Base-by-base conservation (phyloP, 345 rosid species). In the Citropsis articulata region DNA sequence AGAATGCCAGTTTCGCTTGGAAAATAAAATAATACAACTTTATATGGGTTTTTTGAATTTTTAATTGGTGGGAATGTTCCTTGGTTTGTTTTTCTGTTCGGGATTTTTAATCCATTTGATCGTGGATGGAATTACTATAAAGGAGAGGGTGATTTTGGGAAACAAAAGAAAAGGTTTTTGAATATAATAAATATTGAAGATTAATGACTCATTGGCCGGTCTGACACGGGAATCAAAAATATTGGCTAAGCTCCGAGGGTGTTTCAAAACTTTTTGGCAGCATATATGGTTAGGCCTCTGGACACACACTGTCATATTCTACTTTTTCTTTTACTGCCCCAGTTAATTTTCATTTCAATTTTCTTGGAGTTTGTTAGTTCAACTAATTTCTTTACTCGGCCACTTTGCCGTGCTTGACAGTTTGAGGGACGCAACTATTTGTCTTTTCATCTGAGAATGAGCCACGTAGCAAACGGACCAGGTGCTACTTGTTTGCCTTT, bases 171-270 rank as follows among this genome's bases (percentile, higher is more conserved):
- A 7, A 4, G 66, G 1, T 7, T 65, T 30, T 75, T 2, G 6
- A 33, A 53, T 48, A 69, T 6, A 69, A 69, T 28, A 71, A n/a
- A 25, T 12, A 31, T 36, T 2, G 19, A 45, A 35, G 22, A 9
- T 24, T 13, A 13, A 30, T 42, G 53, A 21, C n/a, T 7, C 8
- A 25, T 25, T 36, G 69, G 14, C 31, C 25, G 16, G 14, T 48
- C 69, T 72, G 72, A 72, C 72, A 73, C 77, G 31, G 16, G 56
- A 18, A 69, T 68, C 38, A 68, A 77, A 24, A 19, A 19, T 22
- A 1, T 14, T 78, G 71, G 36, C 63, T 31, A 4, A 63, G 62
- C 60, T 59, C 25, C n/a, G 35, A 73, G 66, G 9, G 68, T 36
- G 22, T 59, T 69, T 77, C 60, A 53, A 40, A 42, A 48, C 35